These are phyloP conservation scores for Holtermannia corniformis DNA, from an alignment of 768 basidiomycete genomes.

Conservation along the genomic window DNA sequence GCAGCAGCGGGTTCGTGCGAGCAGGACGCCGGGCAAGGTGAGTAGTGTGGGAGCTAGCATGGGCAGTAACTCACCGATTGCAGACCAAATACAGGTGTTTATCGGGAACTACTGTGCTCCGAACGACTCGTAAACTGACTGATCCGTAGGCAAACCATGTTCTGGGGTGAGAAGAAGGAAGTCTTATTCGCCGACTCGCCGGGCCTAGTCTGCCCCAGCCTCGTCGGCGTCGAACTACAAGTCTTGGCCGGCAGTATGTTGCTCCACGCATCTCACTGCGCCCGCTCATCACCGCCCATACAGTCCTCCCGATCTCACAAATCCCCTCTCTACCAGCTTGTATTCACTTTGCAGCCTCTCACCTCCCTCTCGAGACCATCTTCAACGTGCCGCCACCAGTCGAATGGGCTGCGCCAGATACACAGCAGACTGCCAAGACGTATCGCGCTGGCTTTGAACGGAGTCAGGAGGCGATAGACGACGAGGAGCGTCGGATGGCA, in stretches of 20 bases:
- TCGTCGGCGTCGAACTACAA: constrained; percentile 32
- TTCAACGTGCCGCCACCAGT: constrained; percentile 53
- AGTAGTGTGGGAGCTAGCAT: constrained; percentile 7
- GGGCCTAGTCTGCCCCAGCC: constrained; percentile 78
- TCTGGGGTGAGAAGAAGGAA: constrained; percentile 58
- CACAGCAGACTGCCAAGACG: constrained; percentile 60
- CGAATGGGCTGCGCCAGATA: constrained; percentile 33
- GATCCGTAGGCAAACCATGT: constrained; percentile 91
- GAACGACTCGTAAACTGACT: background rate
- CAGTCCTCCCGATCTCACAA: constrained; percentile 74
- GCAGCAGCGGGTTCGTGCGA: constrained; percentile 69
- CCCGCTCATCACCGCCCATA: constrained; percentile 46
- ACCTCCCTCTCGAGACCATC: constrained; percentile 69
- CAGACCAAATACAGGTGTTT: background rate
- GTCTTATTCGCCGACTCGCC: constrained; percentile 94
- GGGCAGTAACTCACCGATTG: no score
- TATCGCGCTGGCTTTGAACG: constrained; percentile 53
- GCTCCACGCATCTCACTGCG: background rate
- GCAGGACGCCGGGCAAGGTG: constrained; percentile 39
- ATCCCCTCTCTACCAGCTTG: constrained; percentile 58
- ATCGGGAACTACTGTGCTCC: background rate
- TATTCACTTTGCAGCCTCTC: constrained; percentile 56
- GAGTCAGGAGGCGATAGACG: constrained; percentile 30
- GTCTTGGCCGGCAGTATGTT: constrained; percentile 37
- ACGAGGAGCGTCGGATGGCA: constrained; percentile 9